Conservation (phyloP, 139 green algal genomes). For the Tetraselmis striata region DNA sequence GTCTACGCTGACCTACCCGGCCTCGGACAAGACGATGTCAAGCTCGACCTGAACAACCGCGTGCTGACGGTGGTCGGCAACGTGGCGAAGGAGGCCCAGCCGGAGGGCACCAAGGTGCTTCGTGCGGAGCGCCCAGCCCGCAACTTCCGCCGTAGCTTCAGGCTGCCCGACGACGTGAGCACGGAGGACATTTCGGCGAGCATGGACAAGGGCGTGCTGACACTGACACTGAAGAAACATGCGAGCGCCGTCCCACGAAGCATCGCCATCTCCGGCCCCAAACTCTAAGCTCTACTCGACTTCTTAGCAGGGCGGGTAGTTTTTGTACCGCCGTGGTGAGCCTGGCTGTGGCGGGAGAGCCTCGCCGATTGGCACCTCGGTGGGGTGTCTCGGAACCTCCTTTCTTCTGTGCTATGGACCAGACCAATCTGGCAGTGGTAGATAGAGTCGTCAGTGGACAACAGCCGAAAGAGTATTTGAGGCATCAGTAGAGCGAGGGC, state of each 20-base stretch:
- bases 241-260: neutral
- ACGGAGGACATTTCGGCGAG: neutral
- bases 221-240: neutral
- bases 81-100: neutral
- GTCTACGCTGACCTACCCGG: neutral
- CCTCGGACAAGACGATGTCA: neutral
- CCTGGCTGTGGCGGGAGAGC: too few species aligned
- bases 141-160: neutral
- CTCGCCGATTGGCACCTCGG: too few species aligned
- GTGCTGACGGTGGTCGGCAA: neutral
- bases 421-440: too few species aligned
- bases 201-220: neutral
- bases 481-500: too few species aligned
- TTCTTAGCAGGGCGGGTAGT: too few species aligned
- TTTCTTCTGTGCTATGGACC: too few species aligned
- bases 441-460: too few species aligned
- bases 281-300: neutral
- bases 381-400: too few species aligned
- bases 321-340: too few species aligned
- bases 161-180: neutral
- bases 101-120: neutral
- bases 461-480: too few species aligned
- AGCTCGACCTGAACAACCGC: neutral
- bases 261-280: neutral
- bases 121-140: neutral